A percentile compares a stretch with the other conserved stretches of the same genome.
These are phyloP conservation scores for Diaporthe batatas DNA, from an alignment of 2,329 filamentous ascomycete genomes.

Conservation along the genomic window DNA sequence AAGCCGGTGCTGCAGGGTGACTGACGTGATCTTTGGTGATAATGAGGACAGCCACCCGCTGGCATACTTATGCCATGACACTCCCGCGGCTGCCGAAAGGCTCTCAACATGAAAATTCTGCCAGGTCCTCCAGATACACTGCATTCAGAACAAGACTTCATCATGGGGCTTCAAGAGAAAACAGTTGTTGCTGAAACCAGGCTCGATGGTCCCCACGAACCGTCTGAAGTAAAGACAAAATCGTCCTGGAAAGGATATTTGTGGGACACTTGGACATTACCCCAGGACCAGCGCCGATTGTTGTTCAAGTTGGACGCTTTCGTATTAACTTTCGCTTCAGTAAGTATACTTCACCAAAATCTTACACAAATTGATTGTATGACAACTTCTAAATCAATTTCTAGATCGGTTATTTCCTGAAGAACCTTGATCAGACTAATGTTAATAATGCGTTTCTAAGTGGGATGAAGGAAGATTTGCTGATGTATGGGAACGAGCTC, in stretches of 20 bases:
- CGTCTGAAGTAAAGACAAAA: constrained; percentile 43
- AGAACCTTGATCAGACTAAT: constrained; percentile 56
- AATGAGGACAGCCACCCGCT: constrained; percentile 3
- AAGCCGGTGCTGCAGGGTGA: constrained; percentile 22
- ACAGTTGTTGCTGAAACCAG: constrained; percentile 7
- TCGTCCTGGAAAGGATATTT: constrained; percentile 54
- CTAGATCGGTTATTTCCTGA: constrained; percentile 51
- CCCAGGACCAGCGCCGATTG: constrained; percentile 50
- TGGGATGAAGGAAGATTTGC: constrained; percentile 64
- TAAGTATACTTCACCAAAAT: background rate
- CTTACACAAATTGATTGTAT: background rate
- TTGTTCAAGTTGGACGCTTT: constrained; percentile 54
- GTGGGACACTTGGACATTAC: constrained; percentile 54
- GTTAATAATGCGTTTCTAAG: constrained; percentile 53
- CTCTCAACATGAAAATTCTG: background rate
- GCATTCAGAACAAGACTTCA: background rate
- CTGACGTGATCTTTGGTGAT: constrained; percentile 30
- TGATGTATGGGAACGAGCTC: constrained; percentile 48
- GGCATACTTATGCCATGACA: constrained; percentile 13
- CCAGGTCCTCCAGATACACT: background rate
- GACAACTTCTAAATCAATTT: background rate
- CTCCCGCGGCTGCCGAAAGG: background rate
- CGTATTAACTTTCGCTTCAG: constrained; percentile 52
- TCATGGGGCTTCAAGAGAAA: constrained; percentile 21
- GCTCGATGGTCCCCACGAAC: constrained; percentile 34